These are phyloP conservation scores for Colletotrichum sp. DNA, from an alignment of 2,329 filamentous ascomycete genomes.

Conservation along the genomic window DNA sequence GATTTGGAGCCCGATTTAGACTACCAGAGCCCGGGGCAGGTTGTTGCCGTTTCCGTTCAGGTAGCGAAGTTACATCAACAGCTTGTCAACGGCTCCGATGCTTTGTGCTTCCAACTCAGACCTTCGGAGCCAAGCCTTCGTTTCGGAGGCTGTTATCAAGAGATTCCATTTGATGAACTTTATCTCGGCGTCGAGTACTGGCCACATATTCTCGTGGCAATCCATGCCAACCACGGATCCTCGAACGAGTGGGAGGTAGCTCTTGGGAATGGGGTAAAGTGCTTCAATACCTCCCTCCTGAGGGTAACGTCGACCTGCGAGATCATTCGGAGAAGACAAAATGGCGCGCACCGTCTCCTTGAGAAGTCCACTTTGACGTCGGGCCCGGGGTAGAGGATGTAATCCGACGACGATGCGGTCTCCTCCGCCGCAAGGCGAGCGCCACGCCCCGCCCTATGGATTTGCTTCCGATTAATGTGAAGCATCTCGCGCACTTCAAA, in stretches of 20 bases:
- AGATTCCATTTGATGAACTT: not conserved
- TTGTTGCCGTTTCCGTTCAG: too few relatives aligned
- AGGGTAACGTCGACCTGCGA: not conserved
- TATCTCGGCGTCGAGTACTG: not conserved
- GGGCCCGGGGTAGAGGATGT: not conserved
- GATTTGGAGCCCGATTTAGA: too few relatives aligned
- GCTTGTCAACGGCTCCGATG: too few relatives aligned
- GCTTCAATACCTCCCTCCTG: not conserved
- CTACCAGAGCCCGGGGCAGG: too few relatives aligned
- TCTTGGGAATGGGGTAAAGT: too few relatives aligned
- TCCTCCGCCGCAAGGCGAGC: not conserved
- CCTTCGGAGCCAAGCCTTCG: too few relatives aligned
- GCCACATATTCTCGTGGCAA: not conserved
- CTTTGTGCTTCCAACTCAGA: too few relatives aligned
- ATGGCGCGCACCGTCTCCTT: not conserved
- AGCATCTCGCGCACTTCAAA: accelerated
- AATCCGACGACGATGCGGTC: too few relatives aligned
- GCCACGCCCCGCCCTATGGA: accelerated
- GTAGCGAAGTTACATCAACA: too few relatives aligned
- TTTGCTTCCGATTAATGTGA: too few relatives aligned
- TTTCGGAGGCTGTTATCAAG: not conserved
- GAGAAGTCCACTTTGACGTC: not conserved
- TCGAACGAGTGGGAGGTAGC: too few relatives aligned
- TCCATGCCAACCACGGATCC: too few relatives aligned
- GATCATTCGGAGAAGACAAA: not conserved